Base-by-base conservation (phyloP, 208 protist species). In the Trypanosomatidae sp. region DNA sequence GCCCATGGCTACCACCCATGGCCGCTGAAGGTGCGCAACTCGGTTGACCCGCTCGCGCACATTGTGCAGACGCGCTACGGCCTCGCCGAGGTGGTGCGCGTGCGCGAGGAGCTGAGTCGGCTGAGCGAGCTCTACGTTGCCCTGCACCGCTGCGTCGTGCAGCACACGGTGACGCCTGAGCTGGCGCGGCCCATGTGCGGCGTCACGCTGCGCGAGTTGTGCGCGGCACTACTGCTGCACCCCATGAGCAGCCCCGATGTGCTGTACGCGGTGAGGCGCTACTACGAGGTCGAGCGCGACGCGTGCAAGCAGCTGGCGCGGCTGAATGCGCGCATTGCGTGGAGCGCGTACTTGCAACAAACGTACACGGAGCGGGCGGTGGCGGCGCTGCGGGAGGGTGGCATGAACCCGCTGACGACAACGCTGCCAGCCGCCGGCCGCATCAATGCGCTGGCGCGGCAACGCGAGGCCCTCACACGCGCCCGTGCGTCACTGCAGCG, bases 21-120 rank as follows among this genome's bases (percentile, higher is more conserved):
- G 80, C 79, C 84, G 24, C 37, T 87, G 19, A 84, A 80, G 51
- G 47, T 84, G 54, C 84, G 84, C 53, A 92, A 92, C 68, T 83
- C 59, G 2, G 53, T 59, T 24, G 84, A 92, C 40, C 84, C 84
- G 2, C 68, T 92, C 35, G 39, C 61, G 33, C 67, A 80, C 43
- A 37, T 89, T 20, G 48, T 89, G 15, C 66, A 84, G 37, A 45
- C 66, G 6, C 71, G 76, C 42, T 85, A 86, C 53, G 84, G 84
- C 7, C 22, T 69, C 0, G 16, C 39, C 1, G 79, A 88, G 56
- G 58, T 86, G 23, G 25, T 85, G 11, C 50, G 51, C 2, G 44
- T 92, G 48, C 72, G 76, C 6, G 76, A 84, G 43, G 66, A 66
- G 26, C 60, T 89, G 21, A 78, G 52, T 48, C 27, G 57, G 11